phyloP scores from a whole-genome alignment of 768 basidiomycete genomes.

The Boletus rex-veris region DNA sequence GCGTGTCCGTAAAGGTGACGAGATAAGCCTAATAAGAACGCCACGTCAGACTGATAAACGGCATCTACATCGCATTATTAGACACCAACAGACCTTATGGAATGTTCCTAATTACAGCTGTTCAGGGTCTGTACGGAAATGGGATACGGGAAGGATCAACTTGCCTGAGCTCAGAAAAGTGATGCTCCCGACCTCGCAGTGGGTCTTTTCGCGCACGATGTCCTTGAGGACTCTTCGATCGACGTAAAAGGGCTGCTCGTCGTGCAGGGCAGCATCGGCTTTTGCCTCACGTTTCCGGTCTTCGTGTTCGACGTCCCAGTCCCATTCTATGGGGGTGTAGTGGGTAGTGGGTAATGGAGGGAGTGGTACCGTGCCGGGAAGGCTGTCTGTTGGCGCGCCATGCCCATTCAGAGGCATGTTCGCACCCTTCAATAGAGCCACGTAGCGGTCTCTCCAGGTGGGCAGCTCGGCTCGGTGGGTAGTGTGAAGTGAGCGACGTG shows the following conservation, averaged over 20 bases:
- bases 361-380: slow-evolving; percentile 26
- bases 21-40: slow-evolving; percentile 60
- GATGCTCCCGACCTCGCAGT: slow-evolving; percentile 63
- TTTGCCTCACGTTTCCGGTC: slow-evolving; percentile 63
- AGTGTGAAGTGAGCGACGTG: background rate
- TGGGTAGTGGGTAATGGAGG: slow-evolving; percentile 5
- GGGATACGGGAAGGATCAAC: slow-evolving; percentile 23
- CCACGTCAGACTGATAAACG: slow-evolving; percentile 3
- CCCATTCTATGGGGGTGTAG: slow-evolving; percentile 50
- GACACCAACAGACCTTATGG: slow-evolving; percentile 57
- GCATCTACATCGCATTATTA: background rate
- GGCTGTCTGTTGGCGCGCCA: background rate
- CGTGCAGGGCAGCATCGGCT: slow-evolving; percentile 60
- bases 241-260: slow-evolving; percentile 65
- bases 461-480: background rate
- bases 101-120: slow-evolving; percentile 60
- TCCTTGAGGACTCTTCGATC: slow-evolving; percentile 74
- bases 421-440: background rate
- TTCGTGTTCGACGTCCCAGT: slow-evolving; percentile 69
- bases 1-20: slow-evolving; percentile 57
- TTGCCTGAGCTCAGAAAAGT: slow-evolving; percentile 70
- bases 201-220: slow-evolving; percentile 70
- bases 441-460: slow-evolving; percentile 7
- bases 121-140: slow-evolving; percentile 7
- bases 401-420: slow-evolving; percentile 12